Evolutionary conservation across 306 rosid genomes (phyloP).

Genomic region (Begonia loranthoides): DNA sequence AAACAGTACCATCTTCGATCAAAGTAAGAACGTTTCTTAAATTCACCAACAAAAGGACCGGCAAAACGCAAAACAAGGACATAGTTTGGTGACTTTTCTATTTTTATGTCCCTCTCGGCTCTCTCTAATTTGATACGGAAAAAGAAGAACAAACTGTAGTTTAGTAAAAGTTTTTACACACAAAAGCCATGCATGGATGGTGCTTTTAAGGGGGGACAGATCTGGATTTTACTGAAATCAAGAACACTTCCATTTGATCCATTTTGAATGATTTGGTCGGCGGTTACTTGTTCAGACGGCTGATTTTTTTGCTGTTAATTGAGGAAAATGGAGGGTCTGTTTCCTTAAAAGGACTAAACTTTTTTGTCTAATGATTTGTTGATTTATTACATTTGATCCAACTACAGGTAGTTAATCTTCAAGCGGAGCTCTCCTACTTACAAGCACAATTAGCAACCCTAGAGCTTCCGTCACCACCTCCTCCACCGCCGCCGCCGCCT

Average conservation of each 20-base stretch:
- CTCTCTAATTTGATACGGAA: no score
- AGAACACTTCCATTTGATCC: conserved; percentile 10
- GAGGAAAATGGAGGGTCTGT: conserved; percentile 63
- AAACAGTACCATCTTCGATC: no score
- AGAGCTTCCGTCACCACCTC: conserved; percentile 58
- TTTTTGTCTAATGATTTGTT: conserved; percentile 8
- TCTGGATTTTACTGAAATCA: conserved; percentile 40
- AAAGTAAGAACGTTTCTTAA: no score
- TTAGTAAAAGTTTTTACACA: no score
- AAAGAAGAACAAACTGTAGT: no score
- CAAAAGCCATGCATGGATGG: no score
- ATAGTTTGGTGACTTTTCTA: no score
- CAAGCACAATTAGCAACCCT: conserved; percentile 70
- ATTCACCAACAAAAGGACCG: no score
- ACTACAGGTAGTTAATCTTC: conserved; percentile 67
- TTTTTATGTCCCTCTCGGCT: no score
- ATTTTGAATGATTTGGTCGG: conserved; percentile 31
- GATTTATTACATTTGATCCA: no score
- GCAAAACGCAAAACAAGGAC: no score
- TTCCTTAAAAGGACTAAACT: conserved; percentile 25
- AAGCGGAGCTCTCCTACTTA: conserved; percentile 75
- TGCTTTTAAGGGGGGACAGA: neutral
- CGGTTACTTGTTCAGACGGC: conserved; percentile 28
- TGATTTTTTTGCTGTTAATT: conserved; percentile 43
- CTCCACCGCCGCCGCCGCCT: conserved; percentile 32